These are phyloP conservation scores for Colletotrichum tropicicola DNA, from an alignment of 2,329 filamentous ascomycete species.

Conservation along the genomic window DNA sequence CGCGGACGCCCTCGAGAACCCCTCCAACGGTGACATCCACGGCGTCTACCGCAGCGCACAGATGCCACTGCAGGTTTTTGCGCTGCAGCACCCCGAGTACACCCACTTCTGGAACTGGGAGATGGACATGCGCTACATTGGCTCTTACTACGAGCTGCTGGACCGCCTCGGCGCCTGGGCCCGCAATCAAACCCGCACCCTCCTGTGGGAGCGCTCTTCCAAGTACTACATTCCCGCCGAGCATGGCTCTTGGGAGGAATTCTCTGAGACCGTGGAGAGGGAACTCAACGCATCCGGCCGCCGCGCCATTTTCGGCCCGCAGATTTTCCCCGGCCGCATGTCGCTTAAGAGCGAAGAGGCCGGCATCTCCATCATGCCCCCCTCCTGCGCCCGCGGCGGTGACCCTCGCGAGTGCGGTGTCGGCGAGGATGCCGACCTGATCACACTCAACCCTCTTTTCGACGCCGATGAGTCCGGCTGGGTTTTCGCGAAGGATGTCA, in stretches of 20 bases:
- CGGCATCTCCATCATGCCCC: constrained; percentile 62
- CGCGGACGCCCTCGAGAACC: constrained; percentile 72
- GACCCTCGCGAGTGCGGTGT: constrained; percentile 68
- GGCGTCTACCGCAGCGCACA: constrained; percentile 75
- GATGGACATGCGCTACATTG: constrained; percentile 72
- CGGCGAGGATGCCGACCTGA: constrained; percentile 77
- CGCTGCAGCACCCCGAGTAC: constrained; percentile 70
- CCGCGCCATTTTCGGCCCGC: constrained; percentile 76
- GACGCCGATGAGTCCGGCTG: constrained; percentile 76
- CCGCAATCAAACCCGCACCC: constrained; percentile 71
- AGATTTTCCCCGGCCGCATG: constrained; percentile 57
- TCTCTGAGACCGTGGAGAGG: constrained; percentile 69
- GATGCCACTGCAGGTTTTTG: constrained; percentile 71
- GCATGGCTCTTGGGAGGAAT: constrained; percentile 78
- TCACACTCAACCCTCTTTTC: constrained; percentile 81
- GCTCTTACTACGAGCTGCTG: constrained; percentile 78
- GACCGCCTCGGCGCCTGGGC: constrained; percentile 74
- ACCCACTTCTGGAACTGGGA: constrained; percentile 77
- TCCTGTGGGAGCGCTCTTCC: constrained; percentile 80
- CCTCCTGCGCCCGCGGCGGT: constrained; percentile 61
- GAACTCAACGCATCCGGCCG: constrained; percentile 63
- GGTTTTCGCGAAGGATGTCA: constrained; percentile 76
- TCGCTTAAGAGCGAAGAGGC: constrained; percentile 60
- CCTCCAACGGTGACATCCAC: constrained; percentile 66
- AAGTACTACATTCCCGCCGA: constrained; percentile 79